Base-by-base conservation (phyloP, 331 rosid species). In the Arachis monticola region DNA sequence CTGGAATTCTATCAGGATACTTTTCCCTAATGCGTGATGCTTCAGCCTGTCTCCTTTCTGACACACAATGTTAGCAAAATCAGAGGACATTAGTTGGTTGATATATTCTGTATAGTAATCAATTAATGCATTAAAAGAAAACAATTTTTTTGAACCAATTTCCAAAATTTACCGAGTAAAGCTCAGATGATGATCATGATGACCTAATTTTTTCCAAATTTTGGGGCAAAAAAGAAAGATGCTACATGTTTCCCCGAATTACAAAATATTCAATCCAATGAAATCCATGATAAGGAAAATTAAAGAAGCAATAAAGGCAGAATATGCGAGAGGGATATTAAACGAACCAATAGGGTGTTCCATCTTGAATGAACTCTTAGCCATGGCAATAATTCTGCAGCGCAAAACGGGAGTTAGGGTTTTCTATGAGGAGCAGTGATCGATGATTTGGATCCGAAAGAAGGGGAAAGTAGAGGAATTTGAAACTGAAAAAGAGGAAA, bases 1-100 rank as follows among this genome's bases (percentile, higher is more conserved):
- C 90, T 30, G 91, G 96, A 67, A 86, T 85, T 86, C 96, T 84
- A 56, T 90, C 93, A 0, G 89, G 93, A 80, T 86, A 88, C 57
- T 86, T 82, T 73, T 88, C 91, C 65, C 88, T 83, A 60, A 90
- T 85, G 72, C 88, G 89, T 48, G 84, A 69, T 77, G 96, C 86
- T 80, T 88, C 93, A 9, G 87, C 91, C 78, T 83, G 83, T 77
- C 96, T 90, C 79, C 85, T 78, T 53, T 88, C 96, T 90, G 85
- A 14, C 67, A 76, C 10, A 12, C 22, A 67, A 67, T 7, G 32
- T 62, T 41, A 30, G 50, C 5, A 44, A 13, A 52, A 53, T 53
- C 8, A 69, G 47, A n/a, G 8, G 22, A 41, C 10, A 61, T 9
- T 40, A 60, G 44, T 22, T 41, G 13, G 14, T 3, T 4, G 30